A percentile compares a stretch with the other conserved stretches of the same genome.
Conservation (phyloP, 2,329 filamentous ascomycete species). For the Neopestalotiopsis sp. region DNA sequence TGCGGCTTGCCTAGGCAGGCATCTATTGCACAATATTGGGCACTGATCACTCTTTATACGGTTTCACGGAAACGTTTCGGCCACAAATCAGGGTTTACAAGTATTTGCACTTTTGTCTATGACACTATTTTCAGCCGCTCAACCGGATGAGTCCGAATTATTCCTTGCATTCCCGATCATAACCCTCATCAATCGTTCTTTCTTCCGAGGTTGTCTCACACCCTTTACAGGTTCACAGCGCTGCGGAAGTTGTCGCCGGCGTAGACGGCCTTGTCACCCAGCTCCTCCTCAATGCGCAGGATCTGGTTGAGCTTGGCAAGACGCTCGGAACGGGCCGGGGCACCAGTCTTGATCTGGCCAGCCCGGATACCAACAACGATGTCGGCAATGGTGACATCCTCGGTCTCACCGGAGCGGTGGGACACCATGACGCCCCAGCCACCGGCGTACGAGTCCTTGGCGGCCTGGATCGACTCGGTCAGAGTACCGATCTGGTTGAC, state of each 20-base stretch:
- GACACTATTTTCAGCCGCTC: constrained; percentile 19
- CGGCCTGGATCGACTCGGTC: constrained; percentile 97
- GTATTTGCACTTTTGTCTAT: constrained; percentile 25
- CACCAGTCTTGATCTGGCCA: constrained; percentile 99
- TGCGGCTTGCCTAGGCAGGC: neutral
- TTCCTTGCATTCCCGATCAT: constrained; percentile 24
- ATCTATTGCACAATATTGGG: neutral
- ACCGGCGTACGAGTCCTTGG: constrained; percentile 96
- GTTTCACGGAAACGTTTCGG: neutral
- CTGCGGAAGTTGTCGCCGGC: constrained; percentile 92
- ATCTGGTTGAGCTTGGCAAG: constrained; percentile 99
- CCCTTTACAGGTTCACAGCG: constrained; percentile 80
- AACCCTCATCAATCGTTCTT: constrained; percentile 19
- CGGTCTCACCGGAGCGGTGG: constrained; percentile 98
- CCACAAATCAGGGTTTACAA: constrained; percentile 10
- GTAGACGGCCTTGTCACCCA: constrained; percentile 89
- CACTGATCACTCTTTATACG: constrained; percentile 6
- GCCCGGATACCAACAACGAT: constrained; percentile 95
- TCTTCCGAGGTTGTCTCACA: constrained; percentile 15
- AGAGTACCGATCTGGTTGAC: constrained; percentile 99
- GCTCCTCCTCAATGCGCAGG: constrained; percentile 98
- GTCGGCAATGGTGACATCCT: constrained; percentile 99
- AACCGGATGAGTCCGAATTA: constrained; percentile 19
- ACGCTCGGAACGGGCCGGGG: constrained; percentile 94
- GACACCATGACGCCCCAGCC: constrained; percentile 99